Evolutionary conservation across 371 early-diverging fungal genomes (phyloP), one percentile per base, ranked within the genome.

Genomic region (Basidiobolus meristosporus): DNA sequence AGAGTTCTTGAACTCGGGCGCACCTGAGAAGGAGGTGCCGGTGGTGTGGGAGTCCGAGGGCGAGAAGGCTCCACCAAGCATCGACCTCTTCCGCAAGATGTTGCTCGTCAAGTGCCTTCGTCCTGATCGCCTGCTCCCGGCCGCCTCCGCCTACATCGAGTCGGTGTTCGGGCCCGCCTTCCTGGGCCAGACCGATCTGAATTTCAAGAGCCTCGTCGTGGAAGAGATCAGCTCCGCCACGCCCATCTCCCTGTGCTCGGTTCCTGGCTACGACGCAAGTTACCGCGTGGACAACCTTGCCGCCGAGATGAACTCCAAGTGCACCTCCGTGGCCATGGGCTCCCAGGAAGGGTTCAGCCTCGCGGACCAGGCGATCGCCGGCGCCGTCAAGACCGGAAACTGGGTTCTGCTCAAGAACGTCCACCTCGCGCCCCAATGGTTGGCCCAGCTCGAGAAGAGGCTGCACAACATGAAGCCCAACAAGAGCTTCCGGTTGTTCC

Each of bases 341-440:
- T 90, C 96, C 2, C 68, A 76, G 19, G 98, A 98, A 73, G 93
- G 95, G 41, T 80, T 84, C 44, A 60, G 67, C 3, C 62, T 87
- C 20, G 97, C 97, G 3, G 95, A 93, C 38, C 68, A 76, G 50
- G 93, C 91, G 2, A 90, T 98, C 40, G 68, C 82, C 0, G 46
- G 58, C 3, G 90, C 92, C 0, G 65, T 71, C 45, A 81, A 82
- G 62, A 68, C 65, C 9, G 96, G 96, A 42, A 65, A 65, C 39
- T 98, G 96, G 96, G 95, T 97, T 6, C 65, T 98, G 54, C 67
- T 98, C 42, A 93, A 95, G 67, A 98, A 98, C 57, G 96, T 92
- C 7, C 98, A 98, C 48, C 58, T 96, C 38, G 89, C 93, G 12
- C 75, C 90, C 0, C 52, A 75, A 2, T 98, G 98, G 98, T 67